A percentile compares a stretch with the other conserved stretches of the same genome.
phyloP scores from a whole-genome alignment of 441 rosid genomes.

The Bruguiera hainesii region DNA sequence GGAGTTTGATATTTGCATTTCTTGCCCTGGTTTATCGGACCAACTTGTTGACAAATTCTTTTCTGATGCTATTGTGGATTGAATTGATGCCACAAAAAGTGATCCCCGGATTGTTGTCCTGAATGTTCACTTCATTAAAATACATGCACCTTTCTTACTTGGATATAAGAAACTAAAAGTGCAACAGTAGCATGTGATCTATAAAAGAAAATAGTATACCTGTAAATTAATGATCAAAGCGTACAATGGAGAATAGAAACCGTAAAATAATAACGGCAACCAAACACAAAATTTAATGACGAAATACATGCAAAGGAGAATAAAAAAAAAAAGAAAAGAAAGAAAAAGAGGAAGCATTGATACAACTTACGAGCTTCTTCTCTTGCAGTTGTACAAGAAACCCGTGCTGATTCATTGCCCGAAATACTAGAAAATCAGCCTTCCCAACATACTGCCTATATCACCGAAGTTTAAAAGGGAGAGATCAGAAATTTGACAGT shows the following conservation, averaged over 20 bases:
- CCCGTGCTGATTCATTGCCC: slow-evolving; percentile 97
- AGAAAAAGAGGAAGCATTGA: slow-evolving; percentile 7
- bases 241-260: no score
- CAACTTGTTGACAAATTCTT: background rate
- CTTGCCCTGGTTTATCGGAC: no score
- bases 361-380: slow-evolving; percentile 88
- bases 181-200: background rate
- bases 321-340: no score
- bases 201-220: no score
- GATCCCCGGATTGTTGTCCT: background rate
- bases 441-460: slow-evolving; percentile 92
- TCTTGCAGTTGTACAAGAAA: slow-evolving; percentile 95
- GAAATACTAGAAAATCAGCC: slow-evolving; percentile 94
- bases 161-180: background rate
- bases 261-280: background rate
- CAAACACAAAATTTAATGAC: slow-evolving; percentile 2
- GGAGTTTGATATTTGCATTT: no score
- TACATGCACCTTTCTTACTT: no score
- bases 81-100: background rate
- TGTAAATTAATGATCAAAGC: no score
- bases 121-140: background rate
- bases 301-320: background rate
- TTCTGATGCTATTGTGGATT: background rate
- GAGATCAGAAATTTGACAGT: slow-evolving; percentile 3
- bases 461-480: slow-evolving; percentile 15